phyloP scores from a whole-genome alignment of 2,329 filamentous ascomycete genomes.

The Diaporthe ilicicola region DNA sequence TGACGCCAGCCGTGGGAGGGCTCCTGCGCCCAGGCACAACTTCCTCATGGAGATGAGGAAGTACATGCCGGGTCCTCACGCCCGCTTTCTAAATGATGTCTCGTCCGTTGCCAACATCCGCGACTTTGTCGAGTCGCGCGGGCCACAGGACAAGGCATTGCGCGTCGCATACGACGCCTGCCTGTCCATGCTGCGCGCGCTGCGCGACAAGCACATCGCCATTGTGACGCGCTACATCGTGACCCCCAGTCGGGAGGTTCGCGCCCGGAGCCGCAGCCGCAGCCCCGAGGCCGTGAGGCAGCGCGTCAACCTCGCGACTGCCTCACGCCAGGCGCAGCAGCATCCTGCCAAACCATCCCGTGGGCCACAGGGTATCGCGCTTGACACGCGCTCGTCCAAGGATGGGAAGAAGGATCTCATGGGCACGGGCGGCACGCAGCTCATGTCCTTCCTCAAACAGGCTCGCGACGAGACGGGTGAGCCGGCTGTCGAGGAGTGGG shows the following conservation, averaged over 20 bases:
- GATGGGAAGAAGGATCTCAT: constrained; percentile 69
- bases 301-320: constrained; percentile 69
- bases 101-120: constrained; percentile 85
- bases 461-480: constrained; percentile 96
- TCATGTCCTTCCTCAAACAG: constrained; percentile 97
- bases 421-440: constrained; percentile 90
- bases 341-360: constrained; percentile 23
- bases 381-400: constrained; percentile 36
- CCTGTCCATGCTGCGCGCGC: constrained; percentile 71
- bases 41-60: constrained; percentile 97
- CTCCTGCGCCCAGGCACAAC: constrained; percentile 72
- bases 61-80: constrained; percentile 96
- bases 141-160: constrained; percentile 67
- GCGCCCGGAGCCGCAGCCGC: constrained; percentile 68
- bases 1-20: constrained; percentile 50
- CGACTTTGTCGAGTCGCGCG: constrained; percentile 74
- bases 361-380: constrained; percentile 39
- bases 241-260: constrained; percentile 80
- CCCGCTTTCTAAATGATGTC: constrained; percentile 86
- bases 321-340: constrained; percentile 54
- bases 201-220: constrained; percentile 94
- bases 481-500: constrained; percentile 78
- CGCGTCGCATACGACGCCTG: constrained; percentile 90
- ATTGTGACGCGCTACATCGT: constrained; percentile 98
- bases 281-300: constrained; percentile 61